These are phyloP conservation scores for Rhipidocladum racemiflorum DNA, from an alignment of 176 grass and related monocot genomes.

Conservation along the genomic window DNA sequence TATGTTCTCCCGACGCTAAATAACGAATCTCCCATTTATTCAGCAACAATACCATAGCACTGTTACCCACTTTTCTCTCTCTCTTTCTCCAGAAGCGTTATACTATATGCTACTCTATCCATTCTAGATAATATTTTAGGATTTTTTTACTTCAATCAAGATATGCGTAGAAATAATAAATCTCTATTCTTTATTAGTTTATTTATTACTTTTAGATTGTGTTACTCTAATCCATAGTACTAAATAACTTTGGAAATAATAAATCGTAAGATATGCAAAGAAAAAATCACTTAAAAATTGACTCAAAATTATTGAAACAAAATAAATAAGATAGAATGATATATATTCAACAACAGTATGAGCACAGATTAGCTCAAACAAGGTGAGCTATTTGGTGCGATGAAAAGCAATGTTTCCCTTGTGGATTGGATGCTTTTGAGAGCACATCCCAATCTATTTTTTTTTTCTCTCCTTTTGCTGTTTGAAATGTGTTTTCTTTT, in stretches of 20 bases:
- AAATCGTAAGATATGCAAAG: too few relatives aligned
- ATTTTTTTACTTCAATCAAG: too few relatives aligned
- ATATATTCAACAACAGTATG: too few relatives aligned
- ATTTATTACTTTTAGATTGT: too few relatives aligned
- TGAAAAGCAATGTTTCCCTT: conserved; percentile 52
- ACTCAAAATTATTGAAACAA: too few relatives aligned
- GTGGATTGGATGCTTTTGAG: conserved; percentile 60
- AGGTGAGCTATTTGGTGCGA: conserved; percentile 24
- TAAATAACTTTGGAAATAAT: too few relatives aligned
- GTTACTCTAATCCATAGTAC: too few relatives aligned
- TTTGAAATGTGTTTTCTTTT: conserved; percentile 45
- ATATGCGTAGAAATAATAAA: too few relatives aligned
- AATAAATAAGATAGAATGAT: too few relatives aligned
- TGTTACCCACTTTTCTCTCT: background rate
- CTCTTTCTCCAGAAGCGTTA: background rate
- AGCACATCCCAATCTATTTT: conserved; percentile 18
- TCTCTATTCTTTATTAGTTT: too few relatives aligned
- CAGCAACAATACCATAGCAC: conserved; percentile 17
- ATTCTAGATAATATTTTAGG: too few relatives aligned
- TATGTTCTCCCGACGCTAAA: conserved; percentile 55
- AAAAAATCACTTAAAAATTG: too few relatives aligned
- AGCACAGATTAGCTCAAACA: conserved; percentile 13
- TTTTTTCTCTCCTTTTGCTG: conserved; percentile 1
- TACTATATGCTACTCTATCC: background rate
- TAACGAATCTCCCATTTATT: conserved; percentile 39